Percentiles rank a stretch among this genome's conserved stretches.
Conservation (phyloP, 2,329 filamentous ascomycete genomes). For the Diaporthe sp. region DNA sequence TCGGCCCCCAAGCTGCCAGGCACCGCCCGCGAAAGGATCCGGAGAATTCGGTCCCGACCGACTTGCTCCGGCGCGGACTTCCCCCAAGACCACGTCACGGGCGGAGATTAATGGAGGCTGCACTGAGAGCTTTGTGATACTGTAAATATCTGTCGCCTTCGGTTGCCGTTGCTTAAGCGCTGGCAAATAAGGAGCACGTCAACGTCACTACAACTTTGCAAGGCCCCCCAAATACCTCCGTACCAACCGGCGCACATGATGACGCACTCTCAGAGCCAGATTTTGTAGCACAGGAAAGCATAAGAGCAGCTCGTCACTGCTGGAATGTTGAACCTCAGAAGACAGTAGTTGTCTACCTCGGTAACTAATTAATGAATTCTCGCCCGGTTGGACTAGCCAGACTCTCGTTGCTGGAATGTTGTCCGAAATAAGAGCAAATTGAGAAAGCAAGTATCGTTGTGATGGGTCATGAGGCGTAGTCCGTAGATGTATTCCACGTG, state of each 20-base stretch:
- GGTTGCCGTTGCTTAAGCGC: not conserved
- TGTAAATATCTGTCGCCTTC: not conserved
- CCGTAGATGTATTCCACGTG: too few species aligned
- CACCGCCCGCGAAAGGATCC: not conserved
- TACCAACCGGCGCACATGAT: not conserved
- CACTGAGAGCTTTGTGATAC: constrained; percentile 8
- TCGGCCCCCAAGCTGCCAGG: not conserved
- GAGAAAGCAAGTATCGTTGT: too few species aligned
- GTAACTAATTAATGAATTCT: too few species aligned
- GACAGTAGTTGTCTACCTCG: too few species aligned
- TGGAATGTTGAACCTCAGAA: too few species aligned
- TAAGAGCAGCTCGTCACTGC: too few species aligned
- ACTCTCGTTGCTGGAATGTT: too few species aligned
- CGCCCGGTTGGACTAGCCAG: too few species aligned
- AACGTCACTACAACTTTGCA: not conserved
- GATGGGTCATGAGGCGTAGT: too few species aligned
- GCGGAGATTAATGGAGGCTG: constrained; percentile 20
- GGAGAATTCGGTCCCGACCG: constrained; percentile 15
- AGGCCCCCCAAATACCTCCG: not conserved
- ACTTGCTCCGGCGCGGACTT: constrained; percentile 4
- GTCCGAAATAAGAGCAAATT: too few species aligned
- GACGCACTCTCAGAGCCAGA: too few species aligned
- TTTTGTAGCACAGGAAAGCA: too few species aligned
- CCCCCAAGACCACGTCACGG: not conserved
- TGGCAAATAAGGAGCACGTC: not conserved